Evolutionary conservation across 345 rosid species (phyloP).

Genomic region (Dimocarpus longan): DNA sequence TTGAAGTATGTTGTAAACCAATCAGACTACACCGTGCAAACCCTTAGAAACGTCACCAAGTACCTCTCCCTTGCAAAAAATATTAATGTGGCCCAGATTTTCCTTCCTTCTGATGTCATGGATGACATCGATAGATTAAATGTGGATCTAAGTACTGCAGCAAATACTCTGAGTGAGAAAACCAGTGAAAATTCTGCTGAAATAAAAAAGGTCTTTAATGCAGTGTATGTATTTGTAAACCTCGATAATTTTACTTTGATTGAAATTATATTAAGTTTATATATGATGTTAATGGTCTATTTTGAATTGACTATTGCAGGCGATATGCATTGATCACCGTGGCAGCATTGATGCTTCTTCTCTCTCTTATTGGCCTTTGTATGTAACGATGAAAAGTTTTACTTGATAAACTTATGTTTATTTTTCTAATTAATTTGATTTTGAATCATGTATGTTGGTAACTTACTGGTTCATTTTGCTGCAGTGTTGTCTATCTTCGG

Average conservation of each 20-base stretch:
- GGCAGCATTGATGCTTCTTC: conserved; percentile 83
- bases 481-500: conserved; percentile 78
- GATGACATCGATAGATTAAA: conserved; percentile 77
- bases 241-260: conserved; percentile 18
- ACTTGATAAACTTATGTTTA: neutral
- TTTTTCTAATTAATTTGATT: conserved; percentile 22
- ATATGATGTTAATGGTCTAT: conserved; percentile 3
- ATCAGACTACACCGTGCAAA: conserved; percentile 87
- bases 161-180: conserved; percentile 64
- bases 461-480: conserved; percentile 22
- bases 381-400: conserved; percentile 35
- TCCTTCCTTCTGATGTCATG: conserved; percentile 73
- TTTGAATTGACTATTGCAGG: conserved; percentile 48
- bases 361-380: conserved; percentile 86
- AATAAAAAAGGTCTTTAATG: conserved; percentile 64
- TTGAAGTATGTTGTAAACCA: conserved; percentile 89
- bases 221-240: conserved; percentile 55
- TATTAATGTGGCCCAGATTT: conserved; percentile 76
- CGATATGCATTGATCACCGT: conserved; percentile 73
- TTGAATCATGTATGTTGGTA: conserved; percentile 16
- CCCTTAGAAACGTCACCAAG: conserved; percentile 77
- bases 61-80: conserved; percentile 89
- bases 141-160: conserved; percentile 69
- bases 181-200: conserved; percentile 70
- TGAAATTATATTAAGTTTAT: neutral